Conservation (phyloP, 805 yeast genomes). For the Hanseniaspora vineae region DNA sequence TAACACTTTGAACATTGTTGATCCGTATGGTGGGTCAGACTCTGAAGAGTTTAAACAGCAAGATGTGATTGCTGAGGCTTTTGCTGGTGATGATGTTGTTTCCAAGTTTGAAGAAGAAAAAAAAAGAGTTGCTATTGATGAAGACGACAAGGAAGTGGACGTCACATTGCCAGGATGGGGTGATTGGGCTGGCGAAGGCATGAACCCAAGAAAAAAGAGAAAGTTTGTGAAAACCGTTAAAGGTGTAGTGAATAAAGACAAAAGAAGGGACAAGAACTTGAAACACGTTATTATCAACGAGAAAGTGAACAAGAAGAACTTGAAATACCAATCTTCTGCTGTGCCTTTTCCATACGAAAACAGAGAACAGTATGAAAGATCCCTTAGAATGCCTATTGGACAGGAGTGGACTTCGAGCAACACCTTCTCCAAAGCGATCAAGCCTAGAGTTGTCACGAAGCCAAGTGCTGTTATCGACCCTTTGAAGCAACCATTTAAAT, state of each 20-base stretch:
- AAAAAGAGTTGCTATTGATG: slow-evolving; percentile 48
- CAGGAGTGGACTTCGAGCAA: slow-evolving; percentile 90
- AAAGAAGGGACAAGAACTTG: slow-evolving; percentile 65
- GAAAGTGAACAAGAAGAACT: slow-evolving; percentile 66
- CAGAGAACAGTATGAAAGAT: slow-evolving; percentile 87
- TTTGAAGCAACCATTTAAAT: slow-evolving; percentile 70
- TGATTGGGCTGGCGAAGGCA: slow-evolving; percentile 76
- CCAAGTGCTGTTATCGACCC: slow-evolving; percentile 90
- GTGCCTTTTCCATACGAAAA: slow-evolving; percentile 94
- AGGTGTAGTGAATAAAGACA: slow-evolving; percentile 61
- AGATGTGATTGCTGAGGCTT: slow-evolving; percentile 78
- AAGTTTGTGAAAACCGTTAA: slow-evolving; percentile 57
- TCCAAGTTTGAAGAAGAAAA: slow-evolving; percentile 68
- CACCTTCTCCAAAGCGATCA: slow-evolving; percentile 75
- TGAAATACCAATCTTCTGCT: slow-evolving; percentile 74
- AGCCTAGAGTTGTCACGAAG: slow-evolving; percentile 78
- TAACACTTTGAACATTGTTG: slow-evolving; percentile 42
- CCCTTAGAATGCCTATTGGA: slow-evolving; percentile 90
- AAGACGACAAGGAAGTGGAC: slow-evolving; percentile 80
- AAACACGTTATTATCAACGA: slow-evolving; percentile 85
- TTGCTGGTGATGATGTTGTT: slow-evolving; percentile 94
- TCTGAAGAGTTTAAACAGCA: slow-evolving; percentile 54
- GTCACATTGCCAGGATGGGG: slow-evolving; percentile 96
- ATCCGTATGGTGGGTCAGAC: slow-evolving; percentile 35
- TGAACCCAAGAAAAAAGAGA: slow-evolving; percentile 34